Evolutionary conservation across 306 rosid genomes (phyloP), one percentile per base, ranked within the genome.

Genomic region (Casuarina cunninghamiana): DNA sequence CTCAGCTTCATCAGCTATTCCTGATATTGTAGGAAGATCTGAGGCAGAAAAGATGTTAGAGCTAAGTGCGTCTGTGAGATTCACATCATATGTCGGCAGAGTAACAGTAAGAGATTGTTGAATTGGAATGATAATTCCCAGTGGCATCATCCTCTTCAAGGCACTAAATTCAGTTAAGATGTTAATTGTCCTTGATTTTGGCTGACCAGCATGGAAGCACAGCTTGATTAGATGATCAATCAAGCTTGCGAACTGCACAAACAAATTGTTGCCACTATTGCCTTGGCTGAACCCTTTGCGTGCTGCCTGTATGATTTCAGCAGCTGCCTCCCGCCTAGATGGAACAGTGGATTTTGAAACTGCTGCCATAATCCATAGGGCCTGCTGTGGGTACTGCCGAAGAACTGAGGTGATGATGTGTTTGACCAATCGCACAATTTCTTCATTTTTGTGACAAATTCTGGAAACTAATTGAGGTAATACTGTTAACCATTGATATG

Each of bases 311-410:
- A 95, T 89, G 70, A 95, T 95, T 90, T 92, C 99, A 76, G 97
- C 89, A 17, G 99, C 97, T 57, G 97, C 97, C 81, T 91, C 97
- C 42, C 89, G 81, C 93, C 99, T 89, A 60, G 99, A 95, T 78
- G 93, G 91, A 85, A 95, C 93, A 46, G 91, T 88, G 26, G 97
- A 93, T 84, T 93, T 95, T 81, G 97, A 95, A 86, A 95, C 97
- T 57, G 99, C 99, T 19, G 97, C 99, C 99, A 95, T 93, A 77
- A 95, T 89, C 99, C 99, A 95, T 11, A 95, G 89, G 69, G 93
- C 93, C 78, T 95, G 98, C 71, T 93, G 98, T 51, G 99, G 97
- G 78, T 93, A 93, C 77, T 88, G 87, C 32, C 83, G 85, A 72
- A 95, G 91, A 88, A 95, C 97, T 72, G 91, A 92, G 83, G 93